Evolutionary conservation across 768 basidiomycete genomes (phyloP), one percentile per base, ranked within the genome.

Genomic region (Russula lepida): DNA sequence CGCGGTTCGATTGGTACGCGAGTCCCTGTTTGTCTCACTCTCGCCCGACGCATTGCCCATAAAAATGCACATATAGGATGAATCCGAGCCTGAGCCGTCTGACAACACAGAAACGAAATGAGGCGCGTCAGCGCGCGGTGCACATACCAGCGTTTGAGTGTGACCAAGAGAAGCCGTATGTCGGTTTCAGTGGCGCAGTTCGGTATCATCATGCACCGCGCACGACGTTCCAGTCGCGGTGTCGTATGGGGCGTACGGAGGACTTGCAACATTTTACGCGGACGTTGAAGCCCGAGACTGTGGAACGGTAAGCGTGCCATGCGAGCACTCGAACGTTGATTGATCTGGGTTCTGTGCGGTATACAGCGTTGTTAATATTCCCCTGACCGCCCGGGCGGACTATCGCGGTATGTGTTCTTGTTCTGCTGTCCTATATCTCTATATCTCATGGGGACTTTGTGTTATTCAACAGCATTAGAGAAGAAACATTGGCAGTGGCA

Each of bases 241-340:
- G 81, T 13, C 77, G 88, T 52, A 67, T 53, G 25, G 71, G 69
- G n/a, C 70, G 71, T 5, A 79, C 81, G 0, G 71, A 47, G 23
- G 75, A 88, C 65, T 71, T 88, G 0, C 89, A 90, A 64, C 89
- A 91, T 23, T 84, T 78, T 67, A 90, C 89, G 0, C 76, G 78
- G 37, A 77, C 77, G 44, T 74, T 85, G 21, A 69, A 77, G 11
- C 66, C 75, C 1, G 75, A 71, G 35, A 84, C 79, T 30, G 81
- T 88, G 17, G 78, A 83, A 67, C 76, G 85, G 88, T 82, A 63
- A 55, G 79, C 25, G 41, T 11, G 17, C 6, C 15, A 33, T n/a
- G 5, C 44, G 27, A 12, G 11, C n/a, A 11, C 8, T 4, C 19
- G 17, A 2, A 13, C 21, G 12, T 28, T 43, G 30, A 58, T 33